Evolutionary conservation across 192 early-diverging fungal genomes (phyloP), one percentile per base, ranked within the genome.

Genomic region (Gryganskiella cystojenkinii): DNA sequence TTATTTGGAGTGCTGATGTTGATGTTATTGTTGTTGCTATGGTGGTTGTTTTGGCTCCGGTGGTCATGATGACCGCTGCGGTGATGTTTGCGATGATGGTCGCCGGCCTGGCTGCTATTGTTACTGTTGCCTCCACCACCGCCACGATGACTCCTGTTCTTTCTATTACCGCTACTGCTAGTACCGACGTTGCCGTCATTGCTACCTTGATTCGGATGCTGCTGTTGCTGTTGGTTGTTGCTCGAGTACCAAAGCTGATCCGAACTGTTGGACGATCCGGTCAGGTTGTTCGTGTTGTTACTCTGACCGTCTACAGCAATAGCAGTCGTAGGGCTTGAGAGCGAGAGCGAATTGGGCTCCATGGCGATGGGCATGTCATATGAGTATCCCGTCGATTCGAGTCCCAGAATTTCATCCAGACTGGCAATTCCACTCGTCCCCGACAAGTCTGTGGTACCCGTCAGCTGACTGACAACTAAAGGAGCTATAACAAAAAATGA

Each of bases 361-460:
- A 67, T 67, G 25, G 28, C 27, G 3, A 49, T 60, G 24, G 53
- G 15, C 19, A 45, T 57, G 8, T 43, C 61, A 15, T 42, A 0
- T 11, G 57, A 71, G 24, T 65, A 73, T 17, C 50, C 49, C 6
- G 34, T 14, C 5, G 62, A 35, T 25, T 66, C 71, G 1, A 73
- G 57, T 17, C 56, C 33, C 33, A 73, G 33, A 19, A 73, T 34
- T 47, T 73, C 63, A 3, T 65, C 71, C 52, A 73, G 49, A 27
- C 51, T 63, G 22, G 52, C 34, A 19, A 71, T 62, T 1, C 45
- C 60, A n/a, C 62, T 65, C 3, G 25, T 37, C 13, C 56, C 56
- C 11, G 71, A 59, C n/a, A 73, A 25, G 27, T 65, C 50, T 6
- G 62, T 60, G 1, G 62, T 60, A 1, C 71, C 63, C 20, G 61